Base-by-base conservation (phyloP, 352 stramenopile genomes). In the Saprolegnia parasitica region DNA sequence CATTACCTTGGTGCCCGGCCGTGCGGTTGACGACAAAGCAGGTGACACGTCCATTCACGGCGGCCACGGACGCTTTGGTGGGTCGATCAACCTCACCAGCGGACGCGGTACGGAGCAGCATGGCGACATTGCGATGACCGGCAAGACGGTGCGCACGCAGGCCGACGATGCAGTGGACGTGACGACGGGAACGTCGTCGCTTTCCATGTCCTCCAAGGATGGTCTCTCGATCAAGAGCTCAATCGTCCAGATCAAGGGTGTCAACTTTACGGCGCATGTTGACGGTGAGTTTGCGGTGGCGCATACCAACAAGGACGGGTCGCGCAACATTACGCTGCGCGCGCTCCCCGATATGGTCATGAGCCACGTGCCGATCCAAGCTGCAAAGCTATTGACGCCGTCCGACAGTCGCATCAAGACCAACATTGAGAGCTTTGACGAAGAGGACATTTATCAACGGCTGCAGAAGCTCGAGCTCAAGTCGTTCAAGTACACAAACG, bases 331-430 rank as follows among this genome's bases (percentile, higher is more conserved):
- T 16, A 74, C 76, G 47, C 74, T 83, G 21, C 76, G 77, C 3
- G 73, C 80, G 37, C 71, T 77, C n/a, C 60, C 72, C 24, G 76
- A 81, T 50, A 76, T 81, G 74, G 68, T 83, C 61, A 71, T 81
- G 50, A 75, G 74, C n/a, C 67, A 77, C 47, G 72, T 71, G n/a
- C 67, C 56, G 60, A 26, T 57, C 56, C 57, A 55, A 50, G 58
- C 39, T 5, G 26, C 65, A 11, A 63, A 71, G 45, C 21, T 71
- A 24, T 47, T 71, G 24, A 67, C 65, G 46, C 65, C 85, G 24
- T 95, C 87, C 20, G 87, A 96, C 65, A 24, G 45, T 18, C 61
- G 87, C 23, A 93, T 96, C 64, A 96, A 96, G 68, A 75, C 86
- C 52, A 77, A 89, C 58, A 81, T 96, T 50, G 47, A 68, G 32